A percentile compares a stretch with the other conserved stretches of the same genome.
Conservation (phyloP, 345 rosid species). For the Syzygium oleosum region DNA sequence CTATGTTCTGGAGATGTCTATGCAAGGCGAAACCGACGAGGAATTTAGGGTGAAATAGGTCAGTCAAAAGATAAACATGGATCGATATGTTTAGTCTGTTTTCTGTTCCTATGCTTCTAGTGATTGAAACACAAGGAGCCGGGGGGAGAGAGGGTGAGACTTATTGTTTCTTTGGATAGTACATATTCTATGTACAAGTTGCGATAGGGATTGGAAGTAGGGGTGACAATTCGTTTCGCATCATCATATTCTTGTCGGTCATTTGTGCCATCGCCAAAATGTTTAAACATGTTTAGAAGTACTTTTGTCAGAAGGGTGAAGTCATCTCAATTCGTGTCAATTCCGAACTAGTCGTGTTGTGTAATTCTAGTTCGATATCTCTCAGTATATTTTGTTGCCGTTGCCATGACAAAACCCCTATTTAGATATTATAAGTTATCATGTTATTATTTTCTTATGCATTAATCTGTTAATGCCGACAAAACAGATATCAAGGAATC, state of each 20-base stretch:
- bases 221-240: background rate
- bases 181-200: background rate
- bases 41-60: background rate
- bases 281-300: background rate
- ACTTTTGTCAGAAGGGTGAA: background rate
- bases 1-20: background rate
- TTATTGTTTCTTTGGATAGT: background rate
- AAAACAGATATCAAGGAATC: conserved; percentile 74
- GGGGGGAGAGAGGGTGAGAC: background rate
- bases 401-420: background rate
- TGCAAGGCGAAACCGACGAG: background rate
- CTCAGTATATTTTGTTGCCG: background rate
- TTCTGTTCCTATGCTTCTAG: background rate
- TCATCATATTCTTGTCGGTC: background rate
- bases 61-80: background rate
- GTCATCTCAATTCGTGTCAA: background rate
- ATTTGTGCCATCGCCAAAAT: background rate
- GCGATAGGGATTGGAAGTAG: background rate
- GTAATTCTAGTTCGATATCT: background rate
- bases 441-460: background rate
- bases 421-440: background rate
- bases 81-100: background rate
- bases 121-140: background rate
- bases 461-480: background rate
- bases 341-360: background rate